Evolutionary conservation across 192 early-diverging fungal species (phyloP), one percentile per base, ranked within the genome.

Genomic region (Spizellomyces sp.): DNA sequence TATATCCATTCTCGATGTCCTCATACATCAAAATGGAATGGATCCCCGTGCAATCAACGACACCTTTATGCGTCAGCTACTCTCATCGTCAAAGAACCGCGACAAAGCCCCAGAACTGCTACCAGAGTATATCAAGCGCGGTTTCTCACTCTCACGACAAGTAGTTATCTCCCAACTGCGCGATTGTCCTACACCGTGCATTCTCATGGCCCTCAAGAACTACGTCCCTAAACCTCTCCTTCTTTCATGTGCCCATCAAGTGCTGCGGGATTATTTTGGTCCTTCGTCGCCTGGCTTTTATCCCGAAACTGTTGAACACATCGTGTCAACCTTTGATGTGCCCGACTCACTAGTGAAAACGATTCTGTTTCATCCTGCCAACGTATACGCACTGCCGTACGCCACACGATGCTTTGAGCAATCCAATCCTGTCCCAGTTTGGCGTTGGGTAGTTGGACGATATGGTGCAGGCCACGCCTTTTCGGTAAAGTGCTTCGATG

Each of bases 351-450:
- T 48, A 9, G 10, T 72, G 15, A n/a, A 27, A 5, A 64, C 57
- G 6, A 12, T 45, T n/a, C 57, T 72, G 44, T 72, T 72, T 15
- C 66, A 68, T 36, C 66, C 66, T 8, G 9, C 45, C 8, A 45
- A 21, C 15, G 50, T 54, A 12, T 54, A 54, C 50, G 14, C 52
- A 10, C 42, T 68, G 45, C 66, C 66, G 21, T 70, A 62, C 43
- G 46, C 17, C 22, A 74, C 67, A 6, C 73, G 73, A 8, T 74
- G 73, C 48, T 74, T 56, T 43, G 65, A 67, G 58, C 73, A 74
- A 48, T 57, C 36, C 10, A 22, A 74, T 27, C 73, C 73, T 6
- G 44, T 52, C 22, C 19, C 63, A 41, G 57, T 54, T 10, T 74
- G 73, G 73, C 45, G 9, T 9, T 68, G 66, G 65, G 44, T 74